phyloP scores from a whole-genome alignment of 495 filamentous ascomycete genomes.

The Xanthoparmelia taractica region DNA sequence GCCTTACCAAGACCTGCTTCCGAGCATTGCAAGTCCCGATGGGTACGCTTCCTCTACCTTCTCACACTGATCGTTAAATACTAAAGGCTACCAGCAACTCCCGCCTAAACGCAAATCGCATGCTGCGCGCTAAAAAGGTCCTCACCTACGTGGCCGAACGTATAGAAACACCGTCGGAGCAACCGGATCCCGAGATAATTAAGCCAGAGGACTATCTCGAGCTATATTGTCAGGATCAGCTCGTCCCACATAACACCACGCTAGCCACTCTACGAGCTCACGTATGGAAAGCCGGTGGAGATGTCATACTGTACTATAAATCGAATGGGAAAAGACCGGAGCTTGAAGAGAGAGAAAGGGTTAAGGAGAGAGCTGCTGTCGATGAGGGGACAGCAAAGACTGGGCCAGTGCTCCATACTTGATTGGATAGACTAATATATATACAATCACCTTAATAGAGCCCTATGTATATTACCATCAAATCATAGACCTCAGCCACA shows the following conservation, averaged over 20 bases:
- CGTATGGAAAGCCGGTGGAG: slow-evolving; percentile 84
- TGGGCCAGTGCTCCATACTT: slow-evolving; percentile 18
- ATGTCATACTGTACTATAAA: slow-evolving; percentile 86
- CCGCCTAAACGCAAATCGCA: slow-evolving; percentile 89
- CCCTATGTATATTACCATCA: slow-evolving; percentile 8
- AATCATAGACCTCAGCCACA: background rate
- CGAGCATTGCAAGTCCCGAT: slow-evolving; percentile 57
- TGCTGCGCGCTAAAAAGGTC: slow-evolving; percentile 95
- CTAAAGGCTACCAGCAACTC: slow-evolving; percentile 51
- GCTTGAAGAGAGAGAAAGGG: slow-evolving; percentile 23
- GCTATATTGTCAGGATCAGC: slow-evolving; percentile 82
- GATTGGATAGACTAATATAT: slow-evolving; percentile 2
- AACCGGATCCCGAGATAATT: slow-evolving; percentile 51
- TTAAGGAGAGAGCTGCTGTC: slow-evolving; percentile 12
- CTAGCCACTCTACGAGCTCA: slow-evolving; percentile 83
- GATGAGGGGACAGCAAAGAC: slow-evolving; percentile 21
- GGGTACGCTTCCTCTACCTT: slow-evolving; percentile 31
- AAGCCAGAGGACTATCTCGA: slow-evolving; percentile 90
- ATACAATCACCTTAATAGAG: background rate
- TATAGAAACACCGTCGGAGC: slow-evolving; percentile 56
- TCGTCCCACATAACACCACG: slow-evolving; percentile 69
- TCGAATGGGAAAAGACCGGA: slow-evolving; percentile 65
- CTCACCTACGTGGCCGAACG: slow-evolving; percentile 83
- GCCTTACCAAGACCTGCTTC: slow-evolving; percentile 71
- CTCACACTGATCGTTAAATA: background rate